These are phyloP conservation scores for Bocquillonia castaneifolia DNA, from an alignment of 441 rosid species.

Conservation along the genomic window DNA sequence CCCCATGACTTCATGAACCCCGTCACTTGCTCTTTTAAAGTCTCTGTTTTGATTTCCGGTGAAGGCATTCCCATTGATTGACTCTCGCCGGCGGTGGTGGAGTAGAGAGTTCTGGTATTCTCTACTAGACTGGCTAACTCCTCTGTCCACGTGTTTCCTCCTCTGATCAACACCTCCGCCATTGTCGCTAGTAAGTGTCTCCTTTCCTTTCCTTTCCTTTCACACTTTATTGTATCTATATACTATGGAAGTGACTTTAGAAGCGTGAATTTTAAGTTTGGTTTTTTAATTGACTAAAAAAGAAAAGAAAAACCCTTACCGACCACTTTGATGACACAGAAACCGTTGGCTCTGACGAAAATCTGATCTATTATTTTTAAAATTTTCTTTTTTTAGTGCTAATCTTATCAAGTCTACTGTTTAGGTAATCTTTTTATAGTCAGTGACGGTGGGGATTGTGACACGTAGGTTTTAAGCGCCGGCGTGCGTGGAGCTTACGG, in stretches of 20 bases:
- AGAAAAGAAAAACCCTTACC: constrained; percentile 31
- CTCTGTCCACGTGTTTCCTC: constrained; percentile 67
- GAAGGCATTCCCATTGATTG: too few relatives aligned
- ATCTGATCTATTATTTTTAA: constrained; percentile 16
- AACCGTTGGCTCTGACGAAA: constrained; percentile 32
- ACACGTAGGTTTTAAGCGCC: constrained; percentile 25
- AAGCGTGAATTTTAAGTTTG: constrained; percentile 59
- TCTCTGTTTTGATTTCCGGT: constrained; percentile 33
- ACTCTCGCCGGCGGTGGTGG: constrained; percentile 28
- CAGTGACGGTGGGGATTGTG: neutral
- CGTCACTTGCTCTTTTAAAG: constrained; percentile 56
- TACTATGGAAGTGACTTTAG: constrained; percentile 35
- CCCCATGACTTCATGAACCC: constrained; percentile 85
- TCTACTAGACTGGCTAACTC: constrained; percentile 63
- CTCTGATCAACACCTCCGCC: constrained; percentile 56
- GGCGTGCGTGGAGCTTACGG: constrained; percentile 28
- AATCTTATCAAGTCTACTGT: constrained; percentile 21
- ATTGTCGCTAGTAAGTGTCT: constrained; percentile 20
- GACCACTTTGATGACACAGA: constrained; percentile 33
- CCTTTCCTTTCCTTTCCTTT: neutral
- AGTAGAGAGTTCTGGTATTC: constrained; percentile 38
- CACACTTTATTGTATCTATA: neutral
- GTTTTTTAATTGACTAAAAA: constrained; percentile 28
- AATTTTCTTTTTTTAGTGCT: neutral
- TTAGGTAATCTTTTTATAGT: constrained; percentile 15